Base-by-base conservation (phyloP, 2,329 filamentous ascomycete species). In the Claviceps sp. region DNA sequence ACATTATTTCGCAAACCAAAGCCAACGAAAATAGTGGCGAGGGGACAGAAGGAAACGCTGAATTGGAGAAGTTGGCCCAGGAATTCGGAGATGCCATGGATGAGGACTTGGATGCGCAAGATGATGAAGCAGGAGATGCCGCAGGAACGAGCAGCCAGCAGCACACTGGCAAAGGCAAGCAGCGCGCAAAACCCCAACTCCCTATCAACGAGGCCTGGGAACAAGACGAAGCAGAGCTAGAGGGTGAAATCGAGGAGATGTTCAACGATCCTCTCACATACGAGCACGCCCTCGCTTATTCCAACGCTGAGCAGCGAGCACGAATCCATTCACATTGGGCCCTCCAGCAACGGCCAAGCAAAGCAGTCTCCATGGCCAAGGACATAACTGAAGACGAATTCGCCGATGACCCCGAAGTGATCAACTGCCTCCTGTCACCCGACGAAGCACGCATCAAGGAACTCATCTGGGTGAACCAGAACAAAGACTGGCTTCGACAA, bases 401-500 rank as follows among this genome's bases (percentile, higher is more conserved):
- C 61, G 87, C 84, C 40, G 82, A 94, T 59, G 93, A 98, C 56
- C 85, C 83, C 0, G 93, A 98, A 66, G 89, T 98, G 5, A 72
- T 77, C 54, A 86, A 86, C 60, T 95, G 90, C 62, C 68, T 89
- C 38, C 75, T 97, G 5, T 78, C 77, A 0, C 78, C 83, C 1
- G 78, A 81, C 3, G 90, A 97, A 68, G 79, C 84, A 2, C 78
- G 78, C 37, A 80, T 89, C 62, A 97, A 96, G 66, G 90, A 96
- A 66, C 81, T 82, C 54, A 87, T 97, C 50, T 98, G 93, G 93
- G 82, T 95, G 44, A 90, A 91, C 54, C 84, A 90, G 63, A 97
- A 98, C 67, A 89, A 93, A 64, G 89, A 94, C 58, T 98, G 90
- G 79, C 75, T 98, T 41, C 86, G 91, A 8, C 79, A 82, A 48